These are phyloP conservation scores for Claviceps quebecensis DNA, from an alignment of 2,329 filamentous ascomycete species.

Conservation along the genomic window DNA sequence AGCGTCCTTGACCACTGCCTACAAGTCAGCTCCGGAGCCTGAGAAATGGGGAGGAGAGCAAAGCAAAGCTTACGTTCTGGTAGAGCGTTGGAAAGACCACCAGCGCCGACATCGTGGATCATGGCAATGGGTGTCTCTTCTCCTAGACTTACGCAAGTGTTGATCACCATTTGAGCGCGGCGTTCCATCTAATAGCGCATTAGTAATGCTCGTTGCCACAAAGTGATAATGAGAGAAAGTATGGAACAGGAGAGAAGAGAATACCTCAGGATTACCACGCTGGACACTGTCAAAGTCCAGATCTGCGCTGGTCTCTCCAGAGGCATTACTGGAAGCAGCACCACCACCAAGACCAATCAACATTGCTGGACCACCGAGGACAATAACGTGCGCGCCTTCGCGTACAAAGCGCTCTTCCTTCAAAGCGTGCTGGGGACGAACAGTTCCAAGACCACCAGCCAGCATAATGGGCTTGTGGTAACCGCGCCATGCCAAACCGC, in stretches of 20 bases:
- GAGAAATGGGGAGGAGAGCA: background rate
- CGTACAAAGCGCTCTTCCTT: conserved; percentile 70
- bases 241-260: background rate
- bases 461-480: conserved; percentile 99
- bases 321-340: conserved; percentile 81
- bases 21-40: background rate
- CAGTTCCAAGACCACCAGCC: conserved; percentile 85
- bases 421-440: conserved; percentile 77
- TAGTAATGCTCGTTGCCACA: background rate
- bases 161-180: conserved; percentile 94
- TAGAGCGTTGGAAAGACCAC: conserved; percentile 61
- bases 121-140: conserved; percentile 81
- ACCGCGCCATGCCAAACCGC: conserved; percentile 49
- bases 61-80: conserved; percentile 43
- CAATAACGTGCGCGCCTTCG: conserved; percentile 79
- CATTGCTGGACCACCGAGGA: conserved; percentile 93
- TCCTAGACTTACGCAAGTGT: conserved; percentile 77
- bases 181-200: conserved; percentile 52
- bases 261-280: conserved; percentile 73
- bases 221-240: background rate
- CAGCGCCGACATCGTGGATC: conserved; percentile 95
- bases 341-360: conserved; percentile 91
- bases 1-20: conserved; percentile 68
- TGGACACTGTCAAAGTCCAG: conserved; percentile 96
- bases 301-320: conserved; percentile 77